Base-by-base conservation (phyloP, 2,329 filamentous ascomycete genomes). In the Pestalotiopsis sp. region DNA sequence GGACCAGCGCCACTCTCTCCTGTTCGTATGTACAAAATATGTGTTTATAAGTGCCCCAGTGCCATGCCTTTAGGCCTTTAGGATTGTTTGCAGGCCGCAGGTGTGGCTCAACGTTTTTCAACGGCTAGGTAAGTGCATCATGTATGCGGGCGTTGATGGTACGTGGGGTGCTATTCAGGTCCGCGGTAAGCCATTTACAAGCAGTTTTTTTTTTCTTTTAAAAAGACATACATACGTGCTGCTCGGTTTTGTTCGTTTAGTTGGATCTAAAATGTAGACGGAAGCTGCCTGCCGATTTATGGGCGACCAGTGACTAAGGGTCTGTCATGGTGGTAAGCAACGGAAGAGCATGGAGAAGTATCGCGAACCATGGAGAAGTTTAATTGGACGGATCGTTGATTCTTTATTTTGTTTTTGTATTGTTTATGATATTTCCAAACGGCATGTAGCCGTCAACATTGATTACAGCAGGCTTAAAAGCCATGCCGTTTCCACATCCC, bases 391-490 rank as follows among this genome's bases (percentile, higher is more conserved):
- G 17, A 39, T 38, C 4, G 4, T 6, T 39, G 39, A 45, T 56
- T 45, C 60, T 66, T 59, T 66, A 39, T 13, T 60, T 49, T 61
- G 4, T 64, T 64, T 66, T 57, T 66, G 23, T 17, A 66, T 13
- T 59, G n/a, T 62, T 62, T 38, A 52, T 45, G 57, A 3, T 56
- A 12, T 57, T n/a, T 67, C 62, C 57, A 67, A 36, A 58, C 56
- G 27, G 66, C 58, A 58, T 49, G n/a, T 61, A 25, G 57, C 57
- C 57, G 49, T 38, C 57, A 62, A 66, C 27, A 60, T 67, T 58
- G 62, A 67, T 67, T 67, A 67, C 66, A 67, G 58, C 66, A 14
- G 27, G 62, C 49, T 17, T 25, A 52, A 20, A 41, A 17, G 45
- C 27, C 64, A 31, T 23, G 64, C 64, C 31, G 64, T 66, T 45